Conservation (phyloP, 441 rosid genomes). For the Gossypium aridum region DNA sequence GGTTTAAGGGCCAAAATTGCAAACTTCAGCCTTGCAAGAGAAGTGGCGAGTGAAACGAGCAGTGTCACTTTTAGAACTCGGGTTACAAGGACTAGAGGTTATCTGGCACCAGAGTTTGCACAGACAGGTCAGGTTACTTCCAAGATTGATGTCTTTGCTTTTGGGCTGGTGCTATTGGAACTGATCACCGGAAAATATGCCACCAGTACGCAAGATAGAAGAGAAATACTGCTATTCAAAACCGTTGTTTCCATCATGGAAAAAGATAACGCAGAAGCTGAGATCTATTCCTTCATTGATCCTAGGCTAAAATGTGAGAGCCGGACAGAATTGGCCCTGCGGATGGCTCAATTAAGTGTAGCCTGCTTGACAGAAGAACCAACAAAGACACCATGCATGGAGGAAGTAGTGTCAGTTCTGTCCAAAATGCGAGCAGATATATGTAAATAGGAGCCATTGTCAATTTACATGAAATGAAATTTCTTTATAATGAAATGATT, state of each 20-base stretch:
- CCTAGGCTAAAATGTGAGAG: slow-evolving; percentile 11
- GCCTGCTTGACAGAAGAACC: slow-evolving; percentile 31
- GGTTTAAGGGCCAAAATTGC: slow-evolving; percentile 68
- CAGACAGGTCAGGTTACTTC: slow-evolving; percentile 26
- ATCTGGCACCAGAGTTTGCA: slow-evolving; percentile 29
- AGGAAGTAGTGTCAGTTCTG: slow-evolving; percentile 27
- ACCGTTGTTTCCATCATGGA: slow-evolving; percentile 20
- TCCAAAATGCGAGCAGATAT: slow-evolving; percentile 18
- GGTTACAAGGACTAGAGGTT: slow-evolving; percentile 62
- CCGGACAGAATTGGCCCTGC: slow-evolving; percentile 7
- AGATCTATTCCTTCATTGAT: slow-evolving; percentile 18
- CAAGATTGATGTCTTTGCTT: slow-evolving; percentile 33
- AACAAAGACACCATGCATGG: slow-evolving; percentile 30
- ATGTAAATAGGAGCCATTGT: background rate
- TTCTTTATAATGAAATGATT: background rate
- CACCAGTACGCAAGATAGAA: slow-evolving; percentile 16
- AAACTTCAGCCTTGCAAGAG: slow-evolving; percentile 50
- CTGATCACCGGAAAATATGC: slow-evolving; percentile 28
- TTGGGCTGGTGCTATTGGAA: slow-evolving; percentile 29
- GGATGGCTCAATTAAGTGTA: slow-evolving; percentile 20
- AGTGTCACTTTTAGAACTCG: slow-evolving; percentile 53
- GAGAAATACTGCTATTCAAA: slow-evolving; percentile 19
- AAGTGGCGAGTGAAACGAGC: slow-evolving; percentile 35
- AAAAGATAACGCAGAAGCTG: slow-evolving; percentile 18
- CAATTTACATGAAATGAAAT: background rate